A percentile compares a stretch with the other conserved stretches of the same genome.
These are phyloP conservation scores for Diaporthe caulivora DNA, from an alignment of 2,329 filamentous ascomycete genomes.

Conservation along the genomic window DNA sequence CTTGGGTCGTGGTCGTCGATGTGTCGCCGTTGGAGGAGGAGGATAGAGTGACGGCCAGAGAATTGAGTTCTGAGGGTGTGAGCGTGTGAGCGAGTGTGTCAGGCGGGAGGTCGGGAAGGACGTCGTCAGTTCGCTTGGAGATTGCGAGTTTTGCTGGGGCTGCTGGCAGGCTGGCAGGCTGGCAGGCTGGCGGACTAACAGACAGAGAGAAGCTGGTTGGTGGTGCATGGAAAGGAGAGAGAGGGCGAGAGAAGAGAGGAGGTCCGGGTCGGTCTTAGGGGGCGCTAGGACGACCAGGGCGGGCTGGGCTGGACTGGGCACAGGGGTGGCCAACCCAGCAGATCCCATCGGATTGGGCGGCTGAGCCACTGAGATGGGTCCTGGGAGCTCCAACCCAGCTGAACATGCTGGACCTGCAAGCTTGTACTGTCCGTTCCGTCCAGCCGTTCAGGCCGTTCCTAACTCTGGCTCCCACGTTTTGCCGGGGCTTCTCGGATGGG, in stretches of 20 bases:
- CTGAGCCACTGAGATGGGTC: constrained; percentile 31
- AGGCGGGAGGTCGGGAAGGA: constrained; percentile 1
- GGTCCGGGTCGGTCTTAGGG: constrained; percentile 19
- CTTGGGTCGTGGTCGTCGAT: constrained; percentile 30
- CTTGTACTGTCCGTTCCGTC: neutral
- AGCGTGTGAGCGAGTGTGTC: neutral
- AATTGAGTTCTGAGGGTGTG: constrained; percentile 33
- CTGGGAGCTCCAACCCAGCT: constrained; percentile 9
- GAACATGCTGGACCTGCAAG: neutral
- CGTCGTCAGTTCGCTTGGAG: constrained; percentile 23
- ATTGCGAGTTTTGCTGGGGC: constrained; percentile 31
- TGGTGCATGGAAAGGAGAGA: neutral
- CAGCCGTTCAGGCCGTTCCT: constrained; percentile 4
- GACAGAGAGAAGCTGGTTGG: neutral
- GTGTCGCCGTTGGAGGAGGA: too few species aligned
- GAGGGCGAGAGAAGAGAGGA: neutral
- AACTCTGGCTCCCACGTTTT: constrained; percentile 28
- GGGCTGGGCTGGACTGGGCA: constrained; percentile 13
- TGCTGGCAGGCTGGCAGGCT: neutral
- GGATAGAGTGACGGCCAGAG: constrained; percentile 2
- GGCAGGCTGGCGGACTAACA: neutral
- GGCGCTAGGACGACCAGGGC: constrained; percentile 28
- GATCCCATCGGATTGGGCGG: constrained; percentile 10
- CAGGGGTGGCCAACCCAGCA: neutral
- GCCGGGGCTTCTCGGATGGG: constrained; percentile 18